phyloP scores from a whole-genome alignment of 116 monocot genomes.

The Cymodocea nodosa region DNA sequence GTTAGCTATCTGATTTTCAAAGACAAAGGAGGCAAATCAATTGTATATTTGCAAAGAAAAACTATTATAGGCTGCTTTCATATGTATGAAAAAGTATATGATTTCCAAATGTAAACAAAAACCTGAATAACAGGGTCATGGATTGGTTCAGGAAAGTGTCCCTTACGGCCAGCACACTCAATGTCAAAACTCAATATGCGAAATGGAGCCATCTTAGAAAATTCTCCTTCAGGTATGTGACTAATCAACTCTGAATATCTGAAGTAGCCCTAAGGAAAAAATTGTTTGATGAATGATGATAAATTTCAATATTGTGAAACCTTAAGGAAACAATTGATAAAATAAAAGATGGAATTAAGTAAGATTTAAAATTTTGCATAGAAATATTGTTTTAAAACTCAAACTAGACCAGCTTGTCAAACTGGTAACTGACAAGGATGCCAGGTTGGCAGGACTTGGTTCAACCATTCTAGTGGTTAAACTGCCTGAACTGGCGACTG shows the following conservation, averaged over 20 bases:
- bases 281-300: too few relatives aligned
- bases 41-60: background rate
- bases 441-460: too few relatives aligned
- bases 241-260: constrained; percentile 93
- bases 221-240: constrained; percentile 85
- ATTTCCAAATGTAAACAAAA: constrained; percentile 3
- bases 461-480: too few relatives aligned
- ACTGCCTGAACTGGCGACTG: too few relatives aligned
- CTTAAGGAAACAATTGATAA: constrained; percentile 33
- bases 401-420: too few relatives aligned
- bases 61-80: background rate
- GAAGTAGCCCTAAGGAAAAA: background rate
- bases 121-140: constrained; percentile 99
- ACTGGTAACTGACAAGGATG: too few relatives aligned
- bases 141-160: constrained; percentile 86
- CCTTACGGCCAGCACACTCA: constrained; percentile 99
- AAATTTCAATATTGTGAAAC: background rate
- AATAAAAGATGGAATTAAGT: too few relatives aligned
- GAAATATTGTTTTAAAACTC: too few relatives aligned
- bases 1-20: constrained; percentile 65
- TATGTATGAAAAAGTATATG: background rate
- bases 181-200: constrained; percentile 99
- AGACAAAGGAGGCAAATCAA: constrained; percentile 1
- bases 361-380: too few relatives aligned
- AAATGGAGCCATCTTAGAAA: constrained; percentile 98